Conservation (phyloP, 2,329 filamentous ascomycete species). For the Metarhizium guizhouense region DNA sequence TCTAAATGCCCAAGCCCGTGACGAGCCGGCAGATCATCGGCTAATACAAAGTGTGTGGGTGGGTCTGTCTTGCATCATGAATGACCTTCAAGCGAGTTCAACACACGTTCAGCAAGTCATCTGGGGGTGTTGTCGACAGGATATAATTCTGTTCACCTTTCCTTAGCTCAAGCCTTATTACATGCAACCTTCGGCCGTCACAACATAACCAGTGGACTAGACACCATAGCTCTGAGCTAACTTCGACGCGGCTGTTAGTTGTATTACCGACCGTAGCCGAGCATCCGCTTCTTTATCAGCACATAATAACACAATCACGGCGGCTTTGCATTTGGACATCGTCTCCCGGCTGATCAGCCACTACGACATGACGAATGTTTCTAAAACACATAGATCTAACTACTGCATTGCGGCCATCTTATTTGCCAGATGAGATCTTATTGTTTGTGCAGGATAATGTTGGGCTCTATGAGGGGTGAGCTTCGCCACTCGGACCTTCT, state of each 20-base stretch:
- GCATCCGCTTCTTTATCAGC: not conserved
- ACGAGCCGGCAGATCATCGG: not conserved
- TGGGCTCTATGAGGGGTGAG: slow-evolving; percentile 93
- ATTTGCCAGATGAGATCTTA: slow-evolving; percentile 87
- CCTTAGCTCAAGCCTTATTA: not conserved
- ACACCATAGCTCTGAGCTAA: not conserved
- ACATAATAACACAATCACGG: not conserved
- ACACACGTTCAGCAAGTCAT: no score
- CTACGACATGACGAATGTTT: slow-evolving; percentile 74
- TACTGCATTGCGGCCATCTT: slow-evolving; percentile 85
- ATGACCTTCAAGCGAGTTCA: no score
- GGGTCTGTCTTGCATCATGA: not conserved
- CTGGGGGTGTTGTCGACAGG: no score
- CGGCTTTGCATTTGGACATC: not conserved
- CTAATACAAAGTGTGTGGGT: not conserved
- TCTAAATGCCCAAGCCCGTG: not conserved
- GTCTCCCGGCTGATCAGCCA: slow-evolving; percentile 8
- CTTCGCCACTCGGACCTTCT: slow-evolving; percentile 8
- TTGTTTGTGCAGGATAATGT: slow-evolving; percentile 97
- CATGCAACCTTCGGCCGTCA: not conserved
- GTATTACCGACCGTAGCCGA: not conserved
- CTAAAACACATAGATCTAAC: slow-evolving; percentile 92
- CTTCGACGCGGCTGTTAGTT: not conserved
- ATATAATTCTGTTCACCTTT: not conserved
- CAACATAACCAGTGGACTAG: not conserved